Percentiles rank a stretch among this genome's conserved stretches.
Conservation (phyloP, 1,284 basidiomycete species). For the Exobasidium rhododendri region DNA sequence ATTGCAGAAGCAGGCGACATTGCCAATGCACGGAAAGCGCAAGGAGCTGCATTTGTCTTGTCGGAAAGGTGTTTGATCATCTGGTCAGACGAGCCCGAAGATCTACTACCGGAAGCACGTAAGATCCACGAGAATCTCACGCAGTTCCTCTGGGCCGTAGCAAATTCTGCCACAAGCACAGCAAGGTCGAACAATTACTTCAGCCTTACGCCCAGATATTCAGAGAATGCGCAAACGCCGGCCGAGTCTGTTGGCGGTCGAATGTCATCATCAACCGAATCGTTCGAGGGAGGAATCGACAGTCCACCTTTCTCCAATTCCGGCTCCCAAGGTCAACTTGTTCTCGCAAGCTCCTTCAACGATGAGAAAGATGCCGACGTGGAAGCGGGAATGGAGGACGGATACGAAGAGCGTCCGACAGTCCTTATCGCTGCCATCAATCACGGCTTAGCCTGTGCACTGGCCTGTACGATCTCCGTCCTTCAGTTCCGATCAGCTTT, state of each 20-base stretch:
- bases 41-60: constrained; percentile 77
- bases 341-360: background rate
- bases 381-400: background rate
- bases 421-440: constrained; percentile 75
- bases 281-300: background rate
- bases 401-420: constrained; percentile 58
- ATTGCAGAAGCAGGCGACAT: constrained; percentile 63
- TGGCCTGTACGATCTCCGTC: constrained; percentile 59
- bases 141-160: constrained; percentile 67
- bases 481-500: constrained; percentile 65
- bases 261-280: background rate
- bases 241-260: background rate
- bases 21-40: constrained; percentile 71
- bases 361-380: background rate
- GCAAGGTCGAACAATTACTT: constrained; percentile 9
- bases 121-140: constrained; percentile 75
- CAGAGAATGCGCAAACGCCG: background rate
- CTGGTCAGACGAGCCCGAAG: constrained; percentile 70
- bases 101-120: constrained; percentile 34
- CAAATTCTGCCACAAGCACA: constrained; percentile 1
- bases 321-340: background rate
- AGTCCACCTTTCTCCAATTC: background rate
- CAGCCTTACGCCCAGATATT: background rate
- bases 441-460: constrained; percentile 64
- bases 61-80: constrained; percentile 70